Percentiles rank a stretch among this genome's conserved stretches.
phyloP scores from a whole-genome alignment of 352 stramenopile species.

The Peronospora tabacina region DNA sequence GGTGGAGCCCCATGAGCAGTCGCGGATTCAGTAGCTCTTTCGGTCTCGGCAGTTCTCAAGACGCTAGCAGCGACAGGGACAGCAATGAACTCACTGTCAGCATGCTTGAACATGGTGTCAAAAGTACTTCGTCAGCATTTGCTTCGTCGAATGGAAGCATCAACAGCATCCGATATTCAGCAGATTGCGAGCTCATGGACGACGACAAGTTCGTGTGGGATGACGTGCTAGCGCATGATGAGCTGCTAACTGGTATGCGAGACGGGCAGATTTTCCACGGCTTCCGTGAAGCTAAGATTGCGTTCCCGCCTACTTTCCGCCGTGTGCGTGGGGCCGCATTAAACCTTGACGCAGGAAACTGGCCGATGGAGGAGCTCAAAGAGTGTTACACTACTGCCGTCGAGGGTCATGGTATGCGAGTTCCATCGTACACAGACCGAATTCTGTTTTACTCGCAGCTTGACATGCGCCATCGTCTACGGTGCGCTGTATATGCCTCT shows the following conservation, averaged over 20 bases:
- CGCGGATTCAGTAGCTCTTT: conserved; percentile 23
- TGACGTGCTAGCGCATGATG: conserved; percentile 61
- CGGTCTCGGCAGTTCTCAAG: conserved; percentile 21
- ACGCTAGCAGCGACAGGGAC: conserved; percentile 20
- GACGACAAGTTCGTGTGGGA: conserved; percentile 47
- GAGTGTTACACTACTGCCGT: conserved; percentile 53
- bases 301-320: conserved; percentile 70
- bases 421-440: conserved; percentile 87
- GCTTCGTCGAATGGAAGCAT: conserved; percentile 27
- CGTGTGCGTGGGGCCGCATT: conserved; percentile 42
- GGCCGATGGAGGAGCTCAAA: conserved; percentile 19
- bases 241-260: conserved; percentile 54
- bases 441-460: conserved; percentile 79
- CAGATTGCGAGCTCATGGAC: conserved; percentile 34
- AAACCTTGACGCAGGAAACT: conserved; percentile 20
- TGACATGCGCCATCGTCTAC: conserved; percentile 55
- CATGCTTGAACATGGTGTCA: conserved; percentile 33
- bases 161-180: conserved; percentile 26
- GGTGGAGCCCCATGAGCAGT: conserved; percentile 27
- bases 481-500: conserved; percentile 60
- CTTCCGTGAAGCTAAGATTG: conserved; percentile 68
- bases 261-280: conserved; percentile 58
- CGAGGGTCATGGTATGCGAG: conserved; percentile 47
- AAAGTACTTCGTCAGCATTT: conserved; percentile 19
- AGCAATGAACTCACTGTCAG: conserved; percentile 31